Evolutionary conservation across 2,329 filamentous ascomycete genomes (phyloP).

Genomic region (Colletotrichum shisoi): DNA sequence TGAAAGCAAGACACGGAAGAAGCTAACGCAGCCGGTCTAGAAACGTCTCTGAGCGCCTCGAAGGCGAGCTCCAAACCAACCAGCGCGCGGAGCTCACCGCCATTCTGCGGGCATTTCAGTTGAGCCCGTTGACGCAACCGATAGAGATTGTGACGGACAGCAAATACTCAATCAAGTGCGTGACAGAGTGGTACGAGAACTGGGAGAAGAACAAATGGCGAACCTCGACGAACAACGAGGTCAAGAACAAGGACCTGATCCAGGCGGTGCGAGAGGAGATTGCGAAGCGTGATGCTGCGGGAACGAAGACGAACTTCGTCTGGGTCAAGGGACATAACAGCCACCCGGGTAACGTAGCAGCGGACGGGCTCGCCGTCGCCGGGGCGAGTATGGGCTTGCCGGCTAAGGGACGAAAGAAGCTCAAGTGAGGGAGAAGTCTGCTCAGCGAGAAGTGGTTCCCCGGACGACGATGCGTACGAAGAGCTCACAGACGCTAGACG

Average conservation of each 20-base stretch:
- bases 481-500: neutral
- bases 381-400: constrained; percentile 47
- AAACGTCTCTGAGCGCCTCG: constrained; percentile 77
- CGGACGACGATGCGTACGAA: neutral
- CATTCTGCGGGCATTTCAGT: constrained; percentile 81
- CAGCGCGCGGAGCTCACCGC: constrained; percentile 95
- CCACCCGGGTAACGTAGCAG: constrained; percentile 78
- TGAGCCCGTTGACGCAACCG: constrained; percentile 70
- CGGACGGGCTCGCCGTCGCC: constrained; percentile 76
- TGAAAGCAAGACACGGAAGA: neutral
- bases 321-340: constrained; percentile 90
- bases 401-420: constrained; percentile 11
- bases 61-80: constrained; percentile 83
- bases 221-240: constrained; percentile 72
- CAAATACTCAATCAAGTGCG: constrained; percentile 88
- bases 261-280: constrained; percentile 63
- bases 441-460: neutral
- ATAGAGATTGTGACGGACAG: constrained; percentile 88
- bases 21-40: constrained; percentile 46
- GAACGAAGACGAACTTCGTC: constrained; percentile 72
- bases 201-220: constrained; percentile 83
- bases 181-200: constrained; percentile 79
- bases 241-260: constrained; percentile 88
- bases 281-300: constrained; percentile 68
- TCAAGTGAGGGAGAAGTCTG: constrained; percentile 9